phyloP scores from a whole-genome alignment of 179 eudicot species.

The Carnegiea gigantea region DNA sequence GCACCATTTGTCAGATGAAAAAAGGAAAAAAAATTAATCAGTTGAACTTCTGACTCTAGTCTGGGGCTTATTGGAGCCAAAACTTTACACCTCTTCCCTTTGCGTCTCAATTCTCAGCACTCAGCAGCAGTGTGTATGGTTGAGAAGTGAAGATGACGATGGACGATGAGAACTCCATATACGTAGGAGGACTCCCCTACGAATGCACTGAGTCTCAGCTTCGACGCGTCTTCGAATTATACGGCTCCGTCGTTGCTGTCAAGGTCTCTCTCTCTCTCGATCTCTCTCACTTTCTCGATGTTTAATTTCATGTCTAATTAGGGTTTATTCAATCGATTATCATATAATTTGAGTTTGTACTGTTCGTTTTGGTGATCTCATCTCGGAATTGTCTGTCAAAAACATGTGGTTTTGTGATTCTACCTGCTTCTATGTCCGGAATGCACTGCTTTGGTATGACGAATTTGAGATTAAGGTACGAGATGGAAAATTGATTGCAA shows the following conservation, averaged over 20 bases:
- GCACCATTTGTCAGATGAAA: too few species aligned
- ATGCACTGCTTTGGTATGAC: background rate
- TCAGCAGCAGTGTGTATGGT: background rate
- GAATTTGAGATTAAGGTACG: background rate
- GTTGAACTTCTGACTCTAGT: too few species aligned
- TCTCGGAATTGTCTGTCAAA: background rate
- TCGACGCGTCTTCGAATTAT: slow-evolving; percentile 61
- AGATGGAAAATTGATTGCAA: background rate
- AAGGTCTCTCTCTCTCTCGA: slow-evolving; percentile 46
- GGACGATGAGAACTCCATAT: slow-evolving; percentile 78
- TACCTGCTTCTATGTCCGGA: background rate
- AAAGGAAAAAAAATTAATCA: too few species aligned
- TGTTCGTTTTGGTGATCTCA: background rate
- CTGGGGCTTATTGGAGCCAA: too few species aligned
- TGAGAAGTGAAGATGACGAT: slow-evolving; percentile 46
- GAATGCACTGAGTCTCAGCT: slow-evolving; percentile 65
- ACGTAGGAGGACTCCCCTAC: slow-evolving; percentile 84
- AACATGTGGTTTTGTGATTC: background rate
- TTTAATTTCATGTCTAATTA: background rate
- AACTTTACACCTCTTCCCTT: too few species aligned
- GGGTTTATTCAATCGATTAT: background rate
- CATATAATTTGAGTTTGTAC: background rate
- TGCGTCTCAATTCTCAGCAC: too few species aligned
- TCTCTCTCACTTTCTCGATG: slow-evolving; percentile 15
- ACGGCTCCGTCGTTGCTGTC: slow-evolving; percentile 68